phyloP scores from a whole-genome alignment of 1,284 basidiomycete species.

The Hypsizygus ulmarius region DNA sequence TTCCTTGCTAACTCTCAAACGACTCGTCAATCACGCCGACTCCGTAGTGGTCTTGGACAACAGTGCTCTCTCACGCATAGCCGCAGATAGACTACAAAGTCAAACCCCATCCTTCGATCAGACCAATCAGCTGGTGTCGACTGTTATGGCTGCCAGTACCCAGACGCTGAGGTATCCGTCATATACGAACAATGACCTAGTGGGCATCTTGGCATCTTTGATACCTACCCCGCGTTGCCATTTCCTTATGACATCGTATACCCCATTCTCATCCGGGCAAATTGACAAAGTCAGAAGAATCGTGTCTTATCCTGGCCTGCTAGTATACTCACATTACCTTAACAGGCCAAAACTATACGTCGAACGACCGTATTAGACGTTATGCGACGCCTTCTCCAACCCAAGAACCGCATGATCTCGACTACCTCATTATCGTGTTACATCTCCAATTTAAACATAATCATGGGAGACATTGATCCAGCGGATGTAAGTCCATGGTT shows the following conservation, averaged over 20 bases:
- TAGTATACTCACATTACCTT: neutral
- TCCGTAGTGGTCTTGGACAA: constrained; percentile 98
- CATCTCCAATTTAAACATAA: constrained; percentile 98
- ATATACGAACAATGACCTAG: constrained; percentile 99
- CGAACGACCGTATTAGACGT: constrained; percentile 97
- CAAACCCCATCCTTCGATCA: constrained; percentile 93
- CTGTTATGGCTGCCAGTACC: constrained; percentile 96
- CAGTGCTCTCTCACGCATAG: constrained; percentile 88
- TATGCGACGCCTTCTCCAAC: constrained; percentile 96
- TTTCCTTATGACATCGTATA: constrained; percentile 99
- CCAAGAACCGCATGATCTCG: constrained; percentile 99
- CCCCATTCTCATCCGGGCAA: constrained; percentile 95
- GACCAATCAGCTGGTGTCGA: constrained; percentile 93
- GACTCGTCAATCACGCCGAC: constrained; percentile 95
- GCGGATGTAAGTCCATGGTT: constrained; percentile 72
- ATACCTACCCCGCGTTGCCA: constrained; percentile 99
- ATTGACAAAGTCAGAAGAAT: constrained; percentile 74
- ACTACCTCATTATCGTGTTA: constrained; percentile 92
- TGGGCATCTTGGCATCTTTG: constrained; percentile 94
- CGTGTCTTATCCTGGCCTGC: neutral
- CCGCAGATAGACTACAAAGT: constrained; percentile 86
- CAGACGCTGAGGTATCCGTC: constrained; percentile 97
- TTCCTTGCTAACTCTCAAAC: constrained; percentile 90
- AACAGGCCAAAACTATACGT: constrained; percentile 82
- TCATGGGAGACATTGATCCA: constrained; percentile 97